phyloP scores from a whole-genome alignment of 805 yeast genomes.

The Kregervanrija fluxuum region DNA sequence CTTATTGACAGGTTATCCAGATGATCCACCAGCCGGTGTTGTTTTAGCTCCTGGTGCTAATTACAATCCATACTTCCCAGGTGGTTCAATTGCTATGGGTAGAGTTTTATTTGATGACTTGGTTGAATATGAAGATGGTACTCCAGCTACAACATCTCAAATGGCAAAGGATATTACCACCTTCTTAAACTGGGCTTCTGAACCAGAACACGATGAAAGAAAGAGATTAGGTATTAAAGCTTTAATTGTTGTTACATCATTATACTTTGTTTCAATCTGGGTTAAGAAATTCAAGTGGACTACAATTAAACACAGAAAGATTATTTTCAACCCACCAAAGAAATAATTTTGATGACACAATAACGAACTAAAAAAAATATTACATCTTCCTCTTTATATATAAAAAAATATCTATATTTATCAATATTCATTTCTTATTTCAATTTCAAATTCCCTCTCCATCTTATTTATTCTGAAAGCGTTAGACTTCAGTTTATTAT shows the following conservation, averaged over 20 bases:
- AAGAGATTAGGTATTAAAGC: slow-evolving; percentile 96
- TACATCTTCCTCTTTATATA: neutral
- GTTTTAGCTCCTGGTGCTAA: slow-evolving; percentile 86
- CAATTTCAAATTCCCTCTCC: neutral
- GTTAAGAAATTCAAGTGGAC: slow-evolving; percentile 98
- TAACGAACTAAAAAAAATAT: neutral
- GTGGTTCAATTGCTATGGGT: slow-evolving; percentile 99
- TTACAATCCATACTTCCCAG: slow-evolving; percentile 99
- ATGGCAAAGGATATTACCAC: slow-evolving; percentile 98
- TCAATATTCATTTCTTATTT: neutral
- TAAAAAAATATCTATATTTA: neutral
- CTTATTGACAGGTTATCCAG: slow-evolving; percentile 96
- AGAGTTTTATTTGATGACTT: slow-evolving; percentile 95
- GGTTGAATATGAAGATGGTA: slow-evolving; percentile 98
- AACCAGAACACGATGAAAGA: slow-evolving; percentile 98
- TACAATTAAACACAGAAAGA: slow-evolving; percentile 90
- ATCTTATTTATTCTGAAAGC: neutral
- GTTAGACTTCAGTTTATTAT: no score
- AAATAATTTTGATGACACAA: slow-evolving; percentile 30
- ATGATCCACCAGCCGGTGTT: slow-evolving; percentile 98
- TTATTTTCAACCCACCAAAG: slow-evolving; percentile 88
- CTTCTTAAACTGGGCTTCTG: slow-evolving; percentile 97
- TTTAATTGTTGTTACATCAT: slow-evolving; percentile 64
- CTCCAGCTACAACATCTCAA: slow-evolving; percentile 96
- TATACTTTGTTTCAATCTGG: slow-evolving; percentile 80